These are phyloP conservation scores for Pseudomonodictys pantanalensis DNA, from an alignment of 495 filamentous ascomycete species.

Conservation along the genomic window DNA sequence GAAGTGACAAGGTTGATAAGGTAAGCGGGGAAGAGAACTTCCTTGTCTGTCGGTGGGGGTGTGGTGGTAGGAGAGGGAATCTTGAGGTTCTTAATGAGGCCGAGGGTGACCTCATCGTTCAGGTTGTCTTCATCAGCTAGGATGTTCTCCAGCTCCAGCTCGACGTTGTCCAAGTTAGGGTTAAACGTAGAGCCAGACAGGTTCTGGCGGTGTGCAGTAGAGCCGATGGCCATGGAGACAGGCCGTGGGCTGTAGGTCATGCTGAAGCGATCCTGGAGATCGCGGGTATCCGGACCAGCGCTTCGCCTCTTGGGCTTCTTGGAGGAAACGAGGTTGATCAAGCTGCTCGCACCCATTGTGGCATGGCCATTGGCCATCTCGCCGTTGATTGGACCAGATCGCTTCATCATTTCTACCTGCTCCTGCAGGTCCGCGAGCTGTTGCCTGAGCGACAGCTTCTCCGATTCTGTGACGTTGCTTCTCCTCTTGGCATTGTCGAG, in stretches of 20 bases:
- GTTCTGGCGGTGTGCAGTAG: conserved; percentile 60
- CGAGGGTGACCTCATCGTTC: conserved; percentile 94
- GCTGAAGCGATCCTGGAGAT: conserved; percentile 82
- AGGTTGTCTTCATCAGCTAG: conserved; percentile 92
- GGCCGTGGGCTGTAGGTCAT: conserved; percentile 90
- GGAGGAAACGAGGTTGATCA: conserved; percentile 94
- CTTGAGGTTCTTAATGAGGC: conserved; percentile 92
- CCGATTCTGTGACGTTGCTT: conserved; percentile 69
- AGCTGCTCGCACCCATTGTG: conserved; percentile 57
- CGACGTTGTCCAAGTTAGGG: conserved; percentile 80
- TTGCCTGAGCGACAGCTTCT: conserved; percentile 78
- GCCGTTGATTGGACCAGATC: conserved; percentile 62
- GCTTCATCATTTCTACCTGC: conserved; percentile 81
- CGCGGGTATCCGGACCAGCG: conserved; percentile 81
- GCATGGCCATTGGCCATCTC: conserved; percentile 67
- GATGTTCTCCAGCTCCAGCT: conserved; percentile 87
- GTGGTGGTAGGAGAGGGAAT: conserved; percentile 81
- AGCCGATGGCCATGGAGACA: conserved; percentile 84
- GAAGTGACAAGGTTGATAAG: conserved; percentile 98
- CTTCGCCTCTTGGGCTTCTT: conserved; percentile 97
- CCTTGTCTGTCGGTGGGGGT: conserved; percentile 91
- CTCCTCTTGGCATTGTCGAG: conserved; percentile 69
- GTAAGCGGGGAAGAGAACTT: conserved; percentile 96
- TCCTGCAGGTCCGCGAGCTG: conserved; percentile 89
- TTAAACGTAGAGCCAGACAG: conserved; percentile 67